Evolutionary conservation across 495 filamentous ascomycete species (phyloP).

Genomic region (Melanomma pulvis-pyrius): DNA sequence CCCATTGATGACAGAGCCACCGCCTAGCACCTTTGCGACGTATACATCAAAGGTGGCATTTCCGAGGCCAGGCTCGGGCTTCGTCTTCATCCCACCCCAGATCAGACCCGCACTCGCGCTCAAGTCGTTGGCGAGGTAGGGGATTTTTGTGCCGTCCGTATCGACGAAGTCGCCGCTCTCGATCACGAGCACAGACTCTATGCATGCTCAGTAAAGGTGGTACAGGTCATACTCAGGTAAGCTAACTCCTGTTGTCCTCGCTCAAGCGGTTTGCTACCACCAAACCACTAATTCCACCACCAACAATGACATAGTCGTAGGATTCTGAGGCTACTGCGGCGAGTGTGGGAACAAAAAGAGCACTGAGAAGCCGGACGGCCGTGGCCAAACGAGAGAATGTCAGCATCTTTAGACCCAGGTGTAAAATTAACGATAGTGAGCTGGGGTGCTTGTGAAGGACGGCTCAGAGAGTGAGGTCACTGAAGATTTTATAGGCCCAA

Average conservation of each 20-base stretch:
- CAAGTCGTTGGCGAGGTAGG: not conserved
- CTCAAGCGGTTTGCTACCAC: conserved; percentile 48
- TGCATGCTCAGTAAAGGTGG: not conserved
- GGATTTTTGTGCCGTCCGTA: not conserved
- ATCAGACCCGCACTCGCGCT: not conserved
- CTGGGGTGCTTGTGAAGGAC: too few species aligned
- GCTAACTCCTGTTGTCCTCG: conserved; percentile 27
- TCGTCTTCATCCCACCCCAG: too few species aligned
- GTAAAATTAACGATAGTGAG: too few species aligned
- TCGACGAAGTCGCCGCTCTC: conserved; percentile 19
- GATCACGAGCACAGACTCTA: conserved; percentile 6
- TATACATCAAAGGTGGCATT: not conserved
- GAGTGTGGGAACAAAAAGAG: too few species aligned
- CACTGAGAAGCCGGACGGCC: too few species aligned
- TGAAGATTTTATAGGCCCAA: too few species aligned
- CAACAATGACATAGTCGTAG: conserved; percentile 44
- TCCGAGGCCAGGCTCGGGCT: not conserved
- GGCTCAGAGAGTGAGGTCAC: too few species aligned
- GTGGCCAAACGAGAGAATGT: too few species aligned
- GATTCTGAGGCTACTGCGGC: too few species aligned
- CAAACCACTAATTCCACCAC: conserved; percentile 48
- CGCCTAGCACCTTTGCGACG: conserved; percentile 46
- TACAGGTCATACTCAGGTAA: not conserved
- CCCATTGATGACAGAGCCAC: conserved; percentile 30
- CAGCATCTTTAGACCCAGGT: too few species aligned